Conservation (phyloP, 306 rosid genomes). For the Fragaria vesca region DNA sequence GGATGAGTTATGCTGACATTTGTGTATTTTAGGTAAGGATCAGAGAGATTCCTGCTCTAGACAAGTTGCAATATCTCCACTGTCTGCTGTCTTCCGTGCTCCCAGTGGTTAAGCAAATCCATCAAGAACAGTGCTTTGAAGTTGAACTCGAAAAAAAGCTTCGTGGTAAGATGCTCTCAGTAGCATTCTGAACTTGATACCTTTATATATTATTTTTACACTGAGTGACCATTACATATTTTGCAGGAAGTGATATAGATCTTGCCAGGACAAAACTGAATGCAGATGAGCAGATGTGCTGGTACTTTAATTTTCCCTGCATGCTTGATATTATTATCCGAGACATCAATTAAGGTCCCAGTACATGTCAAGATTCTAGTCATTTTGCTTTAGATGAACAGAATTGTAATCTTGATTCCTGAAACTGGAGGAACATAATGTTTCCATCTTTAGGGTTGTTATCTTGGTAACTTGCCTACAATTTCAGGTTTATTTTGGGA, state of each 20-base stretch:
- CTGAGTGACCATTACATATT: conserved; percentile 23
- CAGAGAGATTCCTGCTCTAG: conserved; percentile 74
- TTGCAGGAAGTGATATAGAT: conserved; percentile 72
- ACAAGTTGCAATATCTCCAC: conserved; percentile 79
- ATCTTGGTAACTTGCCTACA: conserved; percentile 1
- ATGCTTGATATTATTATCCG: neutral
- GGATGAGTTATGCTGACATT: conserved; percentile 24
- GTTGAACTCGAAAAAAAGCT: conserved; percentile 83
- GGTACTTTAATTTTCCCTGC: conserved; percentile 44
- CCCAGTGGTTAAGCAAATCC: conserved; percentile 86
- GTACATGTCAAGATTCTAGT: neutral
- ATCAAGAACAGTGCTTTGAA: conserved; percentile 75
- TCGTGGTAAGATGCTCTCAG: conserved; percentile 55
- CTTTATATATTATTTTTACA: conserved; percentile 17
- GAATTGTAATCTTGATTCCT: neutral
- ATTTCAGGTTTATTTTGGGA: conserved; percentile 15
- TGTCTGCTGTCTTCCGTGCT: conserved; percentile 78
- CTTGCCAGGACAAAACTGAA: conserved; percentile 83
- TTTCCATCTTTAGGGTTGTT: conserved; percentile 11
- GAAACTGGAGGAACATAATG: conserved; percentile 7
- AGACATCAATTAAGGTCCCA: neutral
- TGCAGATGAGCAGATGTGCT: conserved; percentile 99
- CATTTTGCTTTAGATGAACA: neutral
- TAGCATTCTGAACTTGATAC: conserved; percentile 5
- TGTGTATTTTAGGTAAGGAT: conserved; percentile 68